Evolutionary conservation across 495 filamentous ascomycete species (phyloP), one percentile per base, ranked within the genome.

Genomic region (Aspergillus bertholletiae): DNA sequence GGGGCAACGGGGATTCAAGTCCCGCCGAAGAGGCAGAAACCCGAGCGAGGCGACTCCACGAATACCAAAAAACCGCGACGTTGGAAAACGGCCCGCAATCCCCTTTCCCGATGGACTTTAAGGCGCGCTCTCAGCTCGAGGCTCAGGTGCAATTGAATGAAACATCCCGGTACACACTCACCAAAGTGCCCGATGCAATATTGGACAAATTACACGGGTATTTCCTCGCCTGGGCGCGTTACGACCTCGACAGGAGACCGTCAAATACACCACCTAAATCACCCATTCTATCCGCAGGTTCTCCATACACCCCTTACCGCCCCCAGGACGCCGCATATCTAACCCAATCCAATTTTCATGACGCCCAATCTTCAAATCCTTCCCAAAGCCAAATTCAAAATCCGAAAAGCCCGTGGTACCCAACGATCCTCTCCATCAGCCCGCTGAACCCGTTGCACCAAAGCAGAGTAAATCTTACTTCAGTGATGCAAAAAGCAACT

Each of bases 191-290:
- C 3, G 74, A 76, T 6, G 71, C 78, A 26, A 64, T 84, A 18
- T 50, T 65, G 3, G 68, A 78, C 44, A 75, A 77, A 20, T 65
- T 87, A 5, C 69, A 70, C 23, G 86, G 85, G 0, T 72, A 84
- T 40, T 88, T 84, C 57, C 84, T 86, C 55, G 84, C 80, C 27
- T 89, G 85, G 83, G 74, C 75, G 4, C 67, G 75, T 24, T 47
- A 83, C 7, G 46, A 63, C 41, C n/a, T 21, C 9, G 44, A 39
- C 39, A 13, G 15, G 40, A 5, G n/a, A 37, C 39, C 2, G 3
- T 9, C 21, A 27, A 26, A 8, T 34, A 39, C 39, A 18, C n/a
- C 23, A 35, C 26, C 13, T 21, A 17, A 27, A 34, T 34, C 30
- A 5, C 30, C 30, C 2, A 34, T 12, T 5, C 27, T 5, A 5